phyloP scores from a whole-genome alignment of 2,329 filamentous ascomycete genomes.

The Dactylonectria macrodidyma region DNA sequence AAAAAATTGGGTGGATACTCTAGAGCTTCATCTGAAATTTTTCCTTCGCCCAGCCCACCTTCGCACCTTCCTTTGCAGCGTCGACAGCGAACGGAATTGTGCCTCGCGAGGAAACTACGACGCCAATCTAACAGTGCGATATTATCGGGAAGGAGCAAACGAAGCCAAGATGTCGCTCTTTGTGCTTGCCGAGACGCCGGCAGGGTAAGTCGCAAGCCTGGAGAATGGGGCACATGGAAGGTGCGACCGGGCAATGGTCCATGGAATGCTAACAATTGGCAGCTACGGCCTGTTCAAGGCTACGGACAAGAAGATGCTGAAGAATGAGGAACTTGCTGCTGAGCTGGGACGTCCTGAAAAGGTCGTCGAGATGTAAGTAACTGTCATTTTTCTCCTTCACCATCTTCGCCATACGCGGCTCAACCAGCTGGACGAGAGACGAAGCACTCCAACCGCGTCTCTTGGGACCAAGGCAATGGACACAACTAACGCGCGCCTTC shows the following conservation, averaged over 20 bases:
- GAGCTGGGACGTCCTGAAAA: slow-evolving; percentile 86
- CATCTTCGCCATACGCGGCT: slow-evolving; percentile 13
- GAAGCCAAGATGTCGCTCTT: slow-evolving; percentile 83
- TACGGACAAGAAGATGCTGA: slow-evolving; percentile 97
- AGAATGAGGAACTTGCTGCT: slow-evolving; percentile 83
- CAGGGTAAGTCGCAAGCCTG: slow-evolving; percentile 68
- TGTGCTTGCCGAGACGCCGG: slow-evolving; percentile 93
- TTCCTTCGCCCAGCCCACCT: slow-evolving; percentile 55
- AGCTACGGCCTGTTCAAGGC: slow-evolving; percentile 99
- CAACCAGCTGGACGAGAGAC: background rate
- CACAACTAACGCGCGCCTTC: slow-evolving; percentile 27
- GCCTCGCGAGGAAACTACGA: slow-evolving; percentile 54
- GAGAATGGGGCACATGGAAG: slow-evolving; percentile 31
- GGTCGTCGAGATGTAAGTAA: slow-evolving; percentile 85
- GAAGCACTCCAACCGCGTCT: background rate
- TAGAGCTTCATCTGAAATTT: slow-evolving; percentile 59
- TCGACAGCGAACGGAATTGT: slow-evolving; percentile 56
- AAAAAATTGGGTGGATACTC: slow-evolving; percentile 59
- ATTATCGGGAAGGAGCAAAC: slow-evolving; percentile 49
- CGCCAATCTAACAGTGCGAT: slow-evolving; percentile 51
- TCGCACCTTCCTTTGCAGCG: slow-evolving; percentile 52
- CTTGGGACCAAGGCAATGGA: slow-evolving; percentile 1
- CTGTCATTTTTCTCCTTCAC: slow-evolving; percentile 27
- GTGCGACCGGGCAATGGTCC: slow-evolving; percentile 17
- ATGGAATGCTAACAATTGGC: slow-evolving; percentile 51